These are phyloP conservation scores for Posidonia australis DNA, from an alignment of 106 monocot species.

Conservation along the genomic window DNA sequence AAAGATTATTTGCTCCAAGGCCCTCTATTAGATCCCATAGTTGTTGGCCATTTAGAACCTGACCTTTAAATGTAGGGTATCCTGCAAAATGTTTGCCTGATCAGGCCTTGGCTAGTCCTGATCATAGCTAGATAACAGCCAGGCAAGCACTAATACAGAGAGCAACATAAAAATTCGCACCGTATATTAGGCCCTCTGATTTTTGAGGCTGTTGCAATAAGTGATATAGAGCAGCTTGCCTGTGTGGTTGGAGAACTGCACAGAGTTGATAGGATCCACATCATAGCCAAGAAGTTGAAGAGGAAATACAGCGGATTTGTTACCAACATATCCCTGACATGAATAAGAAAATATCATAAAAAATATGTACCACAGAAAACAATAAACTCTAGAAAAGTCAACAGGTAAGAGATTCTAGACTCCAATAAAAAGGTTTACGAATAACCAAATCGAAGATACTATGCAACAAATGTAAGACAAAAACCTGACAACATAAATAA, in stretches of 20 bases:
- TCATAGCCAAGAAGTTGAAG: slow-evolving; percentile 99
- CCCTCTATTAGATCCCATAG: slow-evolving; percentile 96
- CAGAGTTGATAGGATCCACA: slow-evolving; percentile 98
- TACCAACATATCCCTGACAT: slow-evolving; percentile 93
- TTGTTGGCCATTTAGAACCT: slow-evolving; percentile 81
- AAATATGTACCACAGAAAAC: neutral
- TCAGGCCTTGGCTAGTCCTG: slow-evolving; percentile 5
- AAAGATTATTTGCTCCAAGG: slow-evolving; percentile 71
- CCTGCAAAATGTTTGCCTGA: slow-evolving; percentile 35
- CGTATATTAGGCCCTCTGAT: slow-evolving; percentile 27
- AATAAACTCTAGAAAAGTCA: neutral
- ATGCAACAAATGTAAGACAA: too few species aligned
- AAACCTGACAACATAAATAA: too few species aligned
- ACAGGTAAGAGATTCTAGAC: neutral
- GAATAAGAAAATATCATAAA: neutral
- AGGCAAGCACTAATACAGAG: slow-evolving; percentile 6
- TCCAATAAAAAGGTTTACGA: neutral
- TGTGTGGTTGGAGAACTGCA: slow-evolving; percentile 99
- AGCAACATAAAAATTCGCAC: slow-evolving; percentile 38
- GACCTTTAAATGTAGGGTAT: slow-evolving; percentile 92
- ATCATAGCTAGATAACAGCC: neutral
- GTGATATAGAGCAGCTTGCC: slow-evolving; percentile 66
- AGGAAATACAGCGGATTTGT: slow-evolving; percentile 98
- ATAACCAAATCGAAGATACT: too few species aligned
- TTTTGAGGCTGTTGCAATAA: slow-evolving; percentile 34